Evolutionary conservation across 768 basidiomycete species (phyloP).

Genomic region (Hypholoma sublateritium): DNA sequence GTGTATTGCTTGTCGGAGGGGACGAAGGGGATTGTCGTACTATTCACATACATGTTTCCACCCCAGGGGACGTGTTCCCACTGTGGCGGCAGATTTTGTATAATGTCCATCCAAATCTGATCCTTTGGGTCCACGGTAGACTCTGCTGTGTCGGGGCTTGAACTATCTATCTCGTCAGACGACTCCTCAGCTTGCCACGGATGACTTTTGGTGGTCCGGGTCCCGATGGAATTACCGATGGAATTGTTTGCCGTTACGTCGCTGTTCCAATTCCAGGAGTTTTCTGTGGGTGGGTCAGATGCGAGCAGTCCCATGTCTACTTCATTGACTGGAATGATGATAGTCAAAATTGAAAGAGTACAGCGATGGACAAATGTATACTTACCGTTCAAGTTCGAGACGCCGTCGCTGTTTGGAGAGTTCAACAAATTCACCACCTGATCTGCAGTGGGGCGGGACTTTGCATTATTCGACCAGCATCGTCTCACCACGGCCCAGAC

Average conservation of each 20-base stretch:
- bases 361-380: not conserved
- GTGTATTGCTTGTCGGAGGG: not conserved
- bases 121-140: not conserved
- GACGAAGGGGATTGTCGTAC: not conserved
- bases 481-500: not conserved
- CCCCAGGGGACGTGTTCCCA: slow-evolving; percentile 6
- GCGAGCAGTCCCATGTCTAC: not conserved
- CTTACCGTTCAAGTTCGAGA: not conserved
- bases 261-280: slow-evolving; percentile 1
- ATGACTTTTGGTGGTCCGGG: not conserved
- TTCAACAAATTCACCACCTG: not conserved
- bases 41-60: not conserved
- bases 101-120: not conserved
- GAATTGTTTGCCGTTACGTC: not conserved
- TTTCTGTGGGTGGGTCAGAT: not conserved
- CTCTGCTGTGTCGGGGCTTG: not conserved
- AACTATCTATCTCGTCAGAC: not conserved
- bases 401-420: not conserved
- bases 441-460: not conserved
- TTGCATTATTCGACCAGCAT: not conserved
- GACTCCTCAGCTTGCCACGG: not conserved
- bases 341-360: not conserved
- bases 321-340: not conserved
- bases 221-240: too few species aligned
- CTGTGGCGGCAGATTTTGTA: not conserved